Conservation (phyloP, 1,139 yeast species). For the Spathaspora sp. region DNA sequence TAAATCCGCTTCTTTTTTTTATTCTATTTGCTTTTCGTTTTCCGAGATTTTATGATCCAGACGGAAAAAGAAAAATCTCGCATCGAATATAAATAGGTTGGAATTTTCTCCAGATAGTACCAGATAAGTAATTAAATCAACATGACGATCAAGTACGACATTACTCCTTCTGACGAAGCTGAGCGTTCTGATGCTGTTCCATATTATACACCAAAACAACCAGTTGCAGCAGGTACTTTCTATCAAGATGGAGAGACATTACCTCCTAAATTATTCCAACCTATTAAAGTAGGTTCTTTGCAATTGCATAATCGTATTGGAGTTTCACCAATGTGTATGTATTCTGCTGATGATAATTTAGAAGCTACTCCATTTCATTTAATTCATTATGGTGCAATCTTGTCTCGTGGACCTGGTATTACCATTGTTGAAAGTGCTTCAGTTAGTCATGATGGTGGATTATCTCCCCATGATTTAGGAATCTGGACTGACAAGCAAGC, state of each 20-base stretch:
- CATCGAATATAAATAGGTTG: no score
- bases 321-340: constrained; percentile 63
- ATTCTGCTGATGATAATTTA: constrained; percentile 39
- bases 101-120: constrained; percentile 15
- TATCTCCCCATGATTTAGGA: constrained; percentile 49
- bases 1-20: background rate
- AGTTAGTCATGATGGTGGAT: constrained; percentile 43
- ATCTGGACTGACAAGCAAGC: constrained; percentile 54
- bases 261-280: constrained; percentile 20
- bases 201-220: constrained; percentile 20
- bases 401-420: constrained; percentile 52
- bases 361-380: constrained; percentile 48
- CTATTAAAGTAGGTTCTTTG: constrained; percentile 23
- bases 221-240: constrained; percentile 18
- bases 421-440: constrained; percentile 53
- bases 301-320: constrained; percentile 51
- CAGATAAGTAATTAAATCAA: constrained; percentile 14
- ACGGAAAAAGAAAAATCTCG: no score
- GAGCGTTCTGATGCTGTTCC: constrained; percentile 14
- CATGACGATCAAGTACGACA: constrained; percentile 13
- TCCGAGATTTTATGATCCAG: no score
- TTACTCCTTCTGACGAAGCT: constrained; percentile 13
- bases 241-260: constrained; percentile 13
- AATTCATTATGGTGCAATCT: constrained; percentile 44
- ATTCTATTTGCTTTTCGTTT: no score